Evolutionary conservation across 371 early-diverging fungal species (phyloP).

Genomic region (Saksenaea oblongispora): DNA sequence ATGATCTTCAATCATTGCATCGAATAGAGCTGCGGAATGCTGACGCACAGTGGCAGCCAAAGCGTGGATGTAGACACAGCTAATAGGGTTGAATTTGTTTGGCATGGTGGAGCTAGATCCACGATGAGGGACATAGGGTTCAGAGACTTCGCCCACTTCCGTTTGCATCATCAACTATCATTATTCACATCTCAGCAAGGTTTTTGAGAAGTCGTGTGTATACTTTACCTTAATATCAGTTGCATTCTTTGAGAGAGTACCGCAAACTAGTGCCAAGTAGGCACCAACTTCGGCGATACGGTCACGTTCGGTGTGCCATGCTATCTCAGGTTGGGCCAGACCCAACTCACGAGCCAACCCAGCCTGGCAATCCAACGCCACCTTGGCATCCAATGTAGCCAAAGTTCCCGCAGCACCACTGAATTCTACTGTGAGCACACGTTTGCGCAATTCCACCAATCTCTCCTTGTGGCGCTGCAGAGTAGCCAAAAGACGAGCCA

Average conservation of each 20-base stretch:
- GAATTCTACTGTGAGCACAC: conserved; percentile 15
- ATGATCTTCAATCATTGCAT: conserved; percentile 24
- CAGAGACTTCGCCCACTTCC: conserved; percentile 27
- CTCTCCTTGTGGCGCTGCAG: conserved; percentile 17
- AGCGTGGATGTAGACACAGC: conserved; percentile 25
- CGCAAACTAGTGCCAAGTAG: conserved; percentile 13
- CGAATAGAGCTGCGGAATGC: conserved; percentile 20
- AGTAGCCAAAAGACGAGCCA: conserved; percentile 22
- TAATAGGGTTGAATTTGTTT: conserved; percentile 26
- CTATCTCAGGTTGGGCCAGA: conserved; percentile 16
- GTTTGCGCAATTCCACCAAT: conserved; percentile 8
- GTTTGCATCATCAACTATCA: conserved; percentile 25
- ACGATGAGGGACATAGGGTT: conserved; percentile 21
- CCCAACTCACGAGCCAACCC: conserved; percentile 16
- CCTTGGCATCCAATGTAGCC: conserved; percentile 11
- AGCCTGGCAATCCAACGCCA: conserved; percentile 16
- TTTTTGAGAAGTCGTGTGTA: neutral
- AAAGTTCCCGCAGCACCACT: conserved; percentile 21
- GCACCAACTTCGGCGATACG: conserved; percentile 16
- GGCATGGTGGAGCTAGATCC: conserved; percentile 28
- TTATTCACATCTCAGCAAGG: neutral
- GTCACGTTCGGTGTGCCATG: conserved; percentile 21
- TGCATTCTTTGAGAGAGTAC: conserved; percentile 20
- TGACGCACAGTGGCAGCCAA: conserved; percentile 23
- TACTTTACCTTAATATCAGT: conserved; percentile 18